Conservation (phyloP, 352 stramenopile genomes). For the Globisporangium lucens region DNA sequence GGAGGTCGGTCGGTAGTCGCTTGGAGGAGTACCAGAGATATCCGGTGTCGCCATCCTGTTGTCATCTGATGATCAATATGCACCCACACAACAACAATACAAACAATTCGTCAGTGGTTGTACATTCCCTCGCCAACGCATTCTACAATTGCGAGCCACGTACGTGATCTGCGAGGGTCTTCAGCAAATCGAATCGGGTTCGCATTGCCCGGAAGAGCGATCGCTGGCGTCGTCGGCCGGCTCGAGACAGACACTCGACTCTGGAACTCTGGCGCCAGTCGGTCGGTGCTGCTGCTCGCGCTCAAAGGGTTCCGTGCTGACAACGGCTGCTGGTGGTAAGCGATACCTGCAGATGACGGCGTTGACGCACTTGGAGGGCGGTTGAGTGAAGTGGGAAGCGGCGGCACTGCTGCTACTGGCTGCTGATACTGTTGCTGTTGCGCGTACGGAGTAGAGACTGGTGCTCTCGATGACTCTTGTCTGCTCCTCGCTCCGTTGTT, state of each 20-base stretch:
- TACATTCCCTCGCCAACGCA: background rate
- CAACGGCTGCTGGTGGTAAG: constrained; percentile 1
- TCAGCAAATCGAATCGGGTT: constrained; percentile 14
- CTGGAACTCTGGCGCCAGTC: constrained; percentile 15
- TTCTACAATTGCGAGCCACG: background rate
- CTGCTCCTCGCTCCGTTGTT: constrained; percentile 9
- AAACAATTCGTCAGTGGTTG: background rate
- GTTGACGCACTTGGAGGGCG: background rate
- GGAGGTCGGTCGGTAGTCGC: background rate
- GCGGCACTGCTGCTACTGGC: background rate
- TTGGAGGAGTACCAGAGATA: background rate
- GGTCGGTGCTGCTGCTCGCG: constrained; percentile 10
- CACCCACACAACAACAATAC: background rate
- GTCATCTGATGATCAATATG: background rate
- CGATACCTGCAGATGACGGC: background rate
- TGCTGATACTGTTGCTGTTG: constrained; percentile 7
- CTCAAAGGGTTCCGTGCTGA: background rate
- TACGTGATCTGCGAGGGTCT: constrained; percentile 20
- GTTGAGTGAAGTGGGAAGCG: background rate
- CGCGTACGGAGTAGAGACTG: constrained; percentile 19
- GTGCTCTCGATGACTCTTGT: constrained; percentile 11
- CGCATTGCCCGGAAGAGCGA: background rate
- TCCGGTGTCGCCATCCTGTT: constrained; percentile 10
- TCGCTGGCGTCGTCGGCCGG: constrained; percentile 27
- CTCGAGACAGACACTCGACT: constrained; percentile 17